Evolutionary conservation across 148 eudicot species (phyloP), one percentile per base, ranked within the genome.

Genomic region (Fagopyrum homotropicum): DNA sequence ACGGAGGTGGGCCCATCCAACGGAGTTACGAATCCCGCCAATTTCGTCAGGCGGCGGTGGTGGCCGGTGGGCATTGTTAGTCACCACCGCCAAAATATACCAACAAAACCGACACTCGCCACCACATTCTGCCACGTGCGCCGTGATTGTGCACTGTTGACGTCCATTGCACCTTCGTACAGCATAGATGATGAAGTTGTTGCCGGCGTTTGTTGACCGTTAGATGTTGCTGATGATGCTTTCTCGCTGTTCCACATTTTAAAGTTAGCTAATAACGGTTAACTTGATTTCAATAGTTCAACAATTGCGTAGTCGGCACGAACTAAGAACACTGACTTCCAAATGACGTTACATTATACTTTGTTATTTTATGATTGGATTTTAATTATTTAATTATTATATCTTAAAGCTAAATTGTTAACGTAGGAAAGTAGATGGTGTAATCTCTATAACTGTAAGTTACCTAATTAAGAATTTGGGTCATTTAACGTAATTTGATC

Each of bases 121-220:
- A 82, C 88, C 44, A 1, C 45, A 30, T 55, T 16, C 17, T 22
- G 22, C 6, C 56, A 51, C 56, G 56, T 51, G 56, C 60, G 22
- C 22, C n/a, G 40, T 35, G 70, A 29, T 8, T 30, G 44, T 5
- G 82, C 80, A 12, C 78, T 26, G 64, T 77, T 79, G 15, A 17
- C 72, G 7, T 80, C 88, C 72, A 78, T 52, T 12, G 86, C 93
- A 5, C 93, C 94, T 76, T 86, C 88, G 60, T 91, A 91, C 44
- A 89, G 80, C 93, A 91, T 91, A 2, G 88, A 43, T 10, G 72
- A 69, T 22, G 75, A 66, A 35, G 85, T 79, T 59, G 85, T 79
- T 59, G 69, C 76, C 56, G 43, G 30, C 70, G 70, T 12, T 29
- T 66, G 45, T 16, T 43, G 45, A 9, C 45, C 44, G 7, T 30